Conservation (phyloP, 345 rosid genomes). For the Camelina sativa region DNA sequence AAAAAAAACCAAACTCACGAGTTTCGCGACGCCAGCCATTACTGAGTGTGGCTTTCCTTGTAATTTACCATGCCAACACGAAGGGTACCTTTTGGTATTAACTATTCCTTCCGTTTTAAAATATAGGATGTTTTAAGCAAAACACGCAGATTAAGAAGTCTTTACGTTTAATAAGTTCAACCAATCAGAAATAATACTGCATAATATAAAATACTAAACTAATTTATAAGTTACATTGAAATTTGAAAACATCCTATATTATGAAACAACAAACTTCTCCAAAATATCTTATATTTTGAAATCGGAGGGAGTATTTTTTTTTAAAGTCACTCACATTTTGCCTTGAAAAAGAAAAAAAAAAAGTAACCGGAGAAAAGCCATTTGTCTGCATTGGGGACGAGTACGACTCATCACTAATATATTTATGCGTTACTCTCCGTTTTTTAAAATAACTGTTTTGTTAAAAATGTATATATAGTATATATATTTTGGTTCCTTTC, state of each 20-base stretch:
- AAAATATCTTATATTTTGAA: no score
- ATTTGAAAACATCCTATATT: no score
- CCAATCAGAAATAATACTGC: no score
- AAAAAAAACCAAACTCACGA: slow-evolving; percentile 20
- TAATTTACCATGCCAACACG: not conserved
- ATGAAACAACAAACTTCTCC: no score
- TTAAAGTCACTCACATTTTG: not conserved
- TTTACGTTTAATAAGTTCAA: no score
- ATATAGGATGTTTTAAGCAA: no score
- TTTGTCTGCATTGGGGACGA: slow-evolving; percentile 34
- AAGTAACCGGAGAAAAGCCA: not conserved
- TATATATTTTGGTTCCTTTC: not conserved
- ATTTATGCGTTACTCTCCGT: slow-evolving; percentile 32
- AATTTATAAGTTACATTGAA: no score
- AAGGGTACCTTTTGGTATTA: not conserved
- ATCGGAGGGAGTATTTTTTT: no score
- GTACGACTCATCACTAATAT: not conserved
- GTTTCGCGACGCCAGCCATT: slow-evolving; percentile 35
- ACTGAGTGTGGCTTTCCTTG: slow-evolving; percentile 21
- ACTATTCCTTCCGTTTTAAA: no score
- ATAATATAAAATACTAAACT: no score
- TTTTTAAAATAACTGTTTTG: not conserved
- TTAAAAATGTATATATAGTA: not conserved
- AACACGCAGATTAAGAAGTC: no score
- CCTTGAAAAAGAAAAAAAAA: not conserved